Conservation (phyloP, 257 asterid genomes). For the Plantago ovata region DNA sequence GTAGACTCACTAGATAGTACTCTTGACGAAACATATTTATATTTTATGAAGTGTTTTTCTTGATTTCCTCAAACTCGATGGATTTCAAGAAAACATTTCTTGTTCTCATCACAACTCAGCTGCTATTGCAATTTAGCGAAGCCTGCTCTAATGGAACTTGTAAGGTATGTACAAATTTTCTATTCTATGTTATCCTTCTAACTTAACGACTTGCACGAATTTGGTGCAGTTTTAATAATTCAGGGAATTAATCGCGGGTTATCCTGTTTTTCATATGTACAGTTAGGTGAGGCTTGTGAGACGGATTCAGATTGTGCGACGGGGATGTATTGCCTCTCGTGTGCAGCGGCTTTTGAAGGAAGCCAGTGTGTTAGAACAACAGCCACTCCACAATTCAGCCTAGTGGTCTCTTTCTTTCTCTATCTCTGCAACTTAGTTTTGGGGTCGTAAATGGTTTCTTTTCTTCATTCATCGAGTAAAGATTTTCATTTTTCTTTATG, state of each 20-base stretch:
- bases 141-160: constrained; percentile 37
- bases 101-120: constrained; percentile 11
- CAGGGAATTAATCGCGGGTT: too few relatives aligned
- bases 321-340: constrained; percentile 58
- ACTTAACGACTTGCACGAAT: not conserved
- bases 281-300: constrained; percentile 57
- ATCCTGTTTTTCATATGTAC: not conserved
- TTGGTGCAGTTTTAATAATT: not conserved
- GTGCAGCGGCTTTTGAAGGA: constrained; percentile 44
- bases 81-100: constrained; percentile 10
- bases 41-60: not conserved
- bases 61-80: constrained; percentile 15
- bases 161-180: constrained; percentile 35
- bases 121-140: constrained; percentile 17
- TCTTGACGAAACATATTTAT: not conserved
- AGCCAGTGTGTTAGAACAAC: constrained; percentile 64
- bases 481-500: too few relatives aligned
- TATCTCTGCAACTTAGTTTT: not conserved
- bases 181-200: not conserved
- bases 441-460: too few relatives aligned
- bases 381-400: constrained; percentile 55
- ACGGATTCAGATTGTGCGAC: constrained; percentile 47
- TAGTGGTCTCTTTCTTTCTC: constrained; percentile 41
- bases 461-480: too few relatives aligned
- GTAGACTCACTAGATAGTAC: too few relatives aligned